A percentile compares a stretch with the other conserved stretches of the same genome.
phyloP scores from a whole-genome alignment of 192 early-diverging fungal species.

The Diversispora eburnea region DNA sequence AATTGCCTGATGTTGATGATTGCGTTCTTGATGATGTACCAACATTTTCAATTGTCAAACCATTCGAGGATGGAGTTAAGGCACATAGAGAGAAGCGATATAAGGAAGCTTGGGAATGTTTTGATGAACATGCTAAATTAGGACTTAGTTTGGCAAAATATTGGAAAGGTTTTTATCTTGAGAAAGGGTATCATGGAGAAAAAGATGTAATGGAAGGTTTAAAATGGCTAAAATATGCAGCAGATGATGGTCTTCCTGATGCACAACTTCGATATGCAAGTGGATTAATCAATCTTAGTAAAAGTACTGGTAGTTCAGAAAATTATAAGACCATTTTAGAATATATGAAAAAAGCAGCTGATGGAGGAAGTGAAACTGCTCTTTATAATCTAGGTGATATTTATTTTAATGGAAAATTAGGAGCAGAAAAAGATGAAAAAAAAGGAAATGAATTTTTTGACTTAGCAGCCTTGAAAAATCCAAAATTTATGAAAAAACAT shows the following conservation, averaged over 20 bases:
- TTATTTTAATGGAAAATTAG: slow-evolving; percentile 20
- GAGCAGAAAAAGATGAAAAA: neutral
- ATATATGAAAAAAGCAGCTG: slow-evolving; percentile 18
- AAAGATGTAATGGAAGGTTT: neutral
- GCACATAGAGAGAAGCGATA: neutral
- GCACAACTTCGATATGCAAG: slow-evolving; percentile 24
- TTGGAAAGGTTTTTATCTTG: slow-evolving; percentile 24
- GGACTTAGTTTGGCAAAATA: slow-evolving; percentile 13
- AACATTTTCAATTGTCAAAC: neutral
- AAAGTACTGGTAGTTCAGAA: too few species aligned
- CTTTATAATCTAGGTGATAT: slow-evolving; percentile 14
- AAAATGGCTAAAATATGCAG: neutral
- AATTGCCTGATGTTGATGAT: neutral
- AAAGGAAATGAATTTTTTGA: neutral
- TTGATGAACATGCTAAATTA: slow-evolving; percentile 14
- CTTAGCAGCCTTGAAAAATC: slow-evolving; percentile 20
- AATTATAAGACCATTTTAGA: neutral
- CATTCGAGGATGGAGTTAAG: slow-evolving; percentile 17
- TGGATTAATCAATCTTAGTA: neutral
- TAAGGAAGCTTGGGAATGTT: slow-evolving; percentile 14
- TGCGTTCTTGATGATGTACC: neutral
- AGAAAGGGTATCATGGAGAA: neutral
- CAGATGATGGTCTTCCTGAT: slow-evolving; percentile 22
- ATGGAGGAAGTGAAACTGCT: neutral
- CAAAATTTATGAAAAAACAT: too few species aligned